Evolutionary conservation across 345 rosid species (phyloP).

Genomic region (Diplotaxis tenuifolia): DNA sequence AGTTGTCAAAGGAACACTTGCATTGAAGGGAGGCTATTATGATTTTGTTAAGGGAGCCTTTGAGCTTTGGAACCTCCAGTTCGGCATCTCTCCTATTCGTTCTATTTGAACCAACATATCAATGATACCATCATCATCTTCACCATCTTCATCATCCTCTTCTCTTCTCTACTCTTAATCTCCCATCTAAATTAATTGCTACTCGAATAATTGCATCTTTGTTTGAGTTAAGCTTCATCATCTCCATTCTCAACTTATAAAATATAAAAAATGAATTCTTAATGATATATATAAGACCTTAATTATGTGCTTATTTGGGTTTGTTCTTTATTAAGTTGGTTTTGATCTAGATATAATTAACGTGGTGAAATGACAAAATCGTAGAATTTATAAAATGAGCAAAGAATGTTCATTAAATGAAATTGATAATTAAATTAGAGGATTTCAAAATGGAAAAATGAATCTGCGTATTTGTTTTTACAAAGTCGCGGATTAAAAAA

Average conservation of each 20-base stretch:
- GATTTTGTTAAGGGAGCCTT: slow-evolving; percentile 63
- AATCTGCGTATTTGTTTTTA: not conserved
- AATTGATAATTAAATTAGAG: not conserved
- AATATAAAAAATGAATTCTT: not conserved
- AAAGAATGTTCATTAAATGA: not conserved
- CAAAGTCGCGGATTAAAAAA: not conserved
- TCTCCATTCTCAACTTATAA: not conserved
- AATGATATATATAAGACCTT: not conserved
- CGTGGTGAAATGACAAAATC: not conserved
- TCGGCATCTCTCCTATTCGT: slow-evolving; percentile 52
- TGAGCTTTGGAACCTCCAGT: slow-evolving; percentile 78
- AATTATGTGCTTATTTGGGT: not conserved
- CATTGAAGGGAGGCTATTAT: slow-evolving; percentile 71
- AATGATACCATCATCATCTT: not conserved
- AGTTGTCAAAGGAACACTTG: slow-evolving; percentile 44
- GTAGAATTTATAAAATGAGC: not conserved
- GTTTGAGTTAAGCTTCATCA: slow-evolving; percentile 46
- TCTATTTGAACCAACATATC: slow-evolving; percentile 54
- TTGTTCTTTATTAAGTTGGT: not conserved
- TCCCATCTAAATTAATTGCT: not conserved
- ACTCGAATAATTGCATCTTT: not conserved
- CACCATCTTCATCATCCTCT: not conserved
- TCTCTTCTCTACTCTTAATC: slow-evolving; percentile 1
- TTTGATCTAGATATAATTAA: not conserved
- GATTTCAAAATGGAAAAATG: too few relatives aligned